phyloP scores from a whole-genome alignment of 2,329 filamentous ascomycete species.

The Xylaria sp. region DNA sequence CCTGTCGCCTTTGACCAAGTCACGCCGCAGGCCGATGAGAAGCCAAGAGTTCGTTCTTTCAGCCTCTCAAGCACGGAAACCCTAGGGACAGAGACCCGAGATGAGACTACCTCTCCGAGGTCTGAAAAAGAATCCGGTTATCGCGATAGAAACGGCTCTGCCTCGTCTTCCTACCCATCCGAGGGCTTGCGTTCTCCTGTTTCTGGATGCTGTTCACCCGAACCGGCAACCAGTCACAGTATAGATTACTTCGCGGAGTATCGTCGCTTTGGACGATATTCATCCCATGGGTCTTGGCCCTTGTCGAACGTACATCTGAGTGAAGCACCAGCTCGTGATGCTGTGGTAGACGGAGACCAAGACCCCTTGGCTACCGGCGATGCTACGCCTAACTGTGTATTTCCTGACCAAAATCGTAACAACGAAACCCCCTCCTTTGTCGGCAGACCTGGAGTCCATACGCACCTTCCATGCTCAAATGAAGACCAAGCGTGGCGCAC shows the following conservation, averaged over 20 bases:
- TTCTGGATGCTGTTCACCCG: constrained; percentile 21
- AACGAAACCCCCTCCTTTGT: background rate
- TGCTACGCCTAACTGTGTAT: background rate
- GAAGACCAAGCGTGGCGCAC: no score
- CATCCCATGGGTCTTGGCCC: constrained; percentile 24
- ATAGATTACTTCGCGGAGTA: constrained; percentile 28
- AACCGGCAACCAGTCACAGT: background rate
- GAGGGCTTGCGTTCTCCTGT: constrained; percentile 39
- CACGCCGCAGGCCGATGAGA: constrained; percentile 3
- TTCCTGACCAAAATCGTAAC: background rate
- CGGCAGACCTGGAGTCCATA: background rate
- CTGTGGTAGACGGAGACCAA: background rate
- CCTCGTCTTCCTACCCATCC: constrained; percentile 39
- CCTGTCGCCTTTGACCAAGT: background rate
- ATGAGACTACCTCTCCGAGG: background rate
- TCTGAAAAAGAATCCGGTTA: background rate
- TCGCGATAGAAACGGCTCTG: constrained; percentile 20
- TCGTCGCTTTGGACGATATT: constrained; percentile 28
- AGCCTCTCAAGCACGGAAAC: constrained; percentile 23
- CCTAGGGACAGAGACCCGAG: background rate
- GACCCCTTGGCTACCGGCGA: background rate
- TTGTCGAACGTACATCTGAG: constrained; percentile 6
- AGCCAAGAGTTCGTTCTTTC: constrained; percentile 25
- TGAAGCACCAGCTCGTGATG: background rate
- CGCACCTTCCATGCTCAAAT: background rate